These are phyloP conservation scores for Chlamydomonas reinhardtii DNA, from an alignment of 163 green algal genomes.

Conservation along the genomic window DNA sequence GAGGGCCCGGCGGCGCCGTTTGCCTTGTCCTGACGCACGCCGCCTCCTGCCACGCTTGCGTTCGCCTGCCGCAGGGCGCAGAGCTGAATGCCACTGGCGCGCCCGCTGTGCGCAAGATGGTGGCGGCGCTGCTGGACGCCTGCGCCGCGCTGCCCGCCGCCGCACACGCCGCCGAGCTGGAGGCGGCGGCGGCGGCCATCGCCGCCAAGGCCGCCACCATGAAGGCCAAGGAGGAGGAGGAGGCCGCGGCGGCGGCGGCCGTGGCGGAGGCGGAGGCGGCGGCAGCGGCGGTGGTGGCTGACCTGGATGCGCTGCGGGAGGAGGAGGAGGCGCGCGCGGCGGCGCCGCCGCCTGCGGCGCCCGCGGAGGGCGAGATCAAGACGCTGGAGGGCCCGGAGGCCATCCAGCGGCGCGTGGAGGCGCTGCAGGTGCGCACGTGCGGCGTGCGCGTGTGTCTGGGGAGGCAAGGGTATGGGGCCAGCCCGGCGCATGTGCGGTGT, in stretches of 20 bases:
- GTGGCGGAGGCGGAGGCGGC: constrained; percentile 25
- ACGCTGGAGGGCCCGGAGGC: constrained; percentile 37
- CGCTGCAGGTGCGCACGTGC: constrained; percentile 22
- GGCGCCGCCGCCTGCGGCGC: background rate
- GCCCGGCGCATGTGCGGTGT: too few relatives aligned
- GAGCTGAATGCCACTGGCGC: constrained; percentile 38
- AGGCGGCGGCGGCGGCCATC: constrained; percentile 21
- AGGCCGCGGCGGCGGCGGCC: constrained; percentile 14
- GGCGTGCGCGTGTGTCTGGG: too few relatives aligned
- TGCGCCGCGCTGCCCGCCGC: constrained; percentile 26
- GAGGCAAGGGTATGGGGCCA: too few relatives aligned
- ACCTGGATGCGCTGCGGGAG: constrained; percentile 30
- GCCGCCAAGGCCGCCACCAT: background rate
- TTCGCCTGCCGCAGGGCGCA: constrained; percentile 21
- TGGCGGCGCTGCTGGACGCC: constrained; percentile 28
- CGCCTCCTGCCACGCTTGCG: too few relatives aligned
- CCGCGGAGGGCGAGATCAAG: background rate
- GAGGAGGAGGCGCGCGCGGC: constrained; percentile 31
- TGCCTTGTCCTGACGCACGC: too few relatives aligned
- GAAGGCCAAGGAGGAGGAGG: constrained; percentile 24
- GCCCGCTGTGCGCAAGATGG: constrained; percentile 24
- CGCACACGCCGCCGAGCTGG: constrained; percentile 19
- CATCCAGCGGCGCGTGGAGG: constrained; percentile 19
- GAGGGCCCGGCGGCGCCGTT: too few relatives aligned
- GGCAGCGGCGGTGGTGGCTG: constrained; percentile 27